phyloP scores from a whole-genome alignment of 345 rosid species.

The Melaleuca alternifolia region DNA sequence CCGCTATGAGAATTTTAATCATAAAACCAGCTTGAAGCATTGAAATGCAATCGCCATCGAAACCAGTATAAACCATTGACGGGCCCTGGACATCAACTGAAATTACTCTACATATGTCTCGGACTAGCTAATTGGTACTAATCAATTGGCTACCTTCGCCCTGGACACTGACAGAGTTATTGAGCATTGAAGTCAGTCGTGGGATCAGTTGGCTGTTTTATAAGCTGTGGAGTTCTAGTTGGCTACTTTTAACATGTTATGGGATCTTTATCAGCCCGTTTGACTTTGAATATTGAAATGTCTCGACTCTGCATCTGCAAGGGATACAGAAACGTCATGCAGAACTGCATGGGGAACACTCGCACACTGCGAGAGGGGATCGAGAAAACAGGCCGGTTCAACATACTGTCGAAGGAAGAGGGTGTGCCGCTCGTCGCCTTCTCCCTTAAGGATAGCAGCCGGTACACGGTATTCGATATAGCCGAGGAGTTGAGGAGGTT shows the following conservation, averaged over 20 bases:
- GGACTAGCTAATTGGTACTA: neutral
- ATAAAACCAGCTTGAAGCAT: neutral
- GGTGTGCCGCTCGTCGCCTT: constrained; percentile 48
- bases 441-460: constrained; percentile 25
- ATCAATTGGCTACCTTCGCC: neutral
- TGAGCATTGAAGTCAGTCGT: neutral
- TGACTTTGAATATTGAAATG: neutral
- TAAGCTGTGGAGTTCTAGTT: neutral
- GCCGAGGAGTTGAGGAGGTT: constrained; percentile 35
- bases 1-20: neutral
- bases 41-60: neutral
- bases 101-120: neutral
- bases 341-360: constrained; percentile 31
- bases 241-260: neutral
- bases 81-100: neutral
- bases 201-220: neutral
- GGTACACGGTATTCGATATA: constrained; percentile 26
- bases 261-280: neutral
- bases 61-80: neutral
- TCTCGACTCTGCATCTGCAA: neutral
- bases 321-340: constrained; percentile 43
- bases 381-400: constrained; percentile 23
- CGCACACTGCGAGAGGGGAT: constrained; percentile 23
- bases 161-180: neutral
- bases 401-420: constrained; percentile 27